Base-by-base conservation (phyloP, 1,284 basidiomycete species). In the Marasmius fiardii region DNA sequence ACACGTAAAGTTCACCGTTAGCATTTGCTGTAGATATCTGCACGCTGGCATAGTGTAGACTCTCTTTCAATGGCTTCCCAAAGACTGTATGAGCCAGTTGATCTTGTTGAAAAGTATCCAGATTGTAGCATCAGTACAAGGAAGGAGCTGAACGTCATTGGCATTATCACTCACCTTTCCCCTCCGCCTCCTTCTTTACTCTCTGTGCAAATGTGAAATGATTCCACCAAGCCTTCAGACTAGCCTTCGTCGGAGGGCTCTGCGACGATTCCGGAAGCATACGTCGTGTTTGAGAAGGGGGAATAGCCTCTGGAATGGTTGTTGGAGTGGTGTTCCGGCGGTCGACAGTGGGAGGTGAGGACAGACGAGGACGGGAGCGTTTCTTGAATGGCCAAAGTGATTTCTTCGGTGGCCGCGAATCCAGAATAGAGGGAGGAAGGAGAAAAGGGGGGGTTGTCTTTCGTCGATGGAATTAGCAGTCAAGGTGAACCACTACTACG, bases 1-100 rank as follows among this genome's bases (percentile, higher is more conserved):
- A 94, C 4, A 93, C 89, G 67, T 92, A 93, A 21, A 93, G 77
- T 60, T 88, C 83, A 8, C 91, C 93, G 60, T 88, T 86, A 14
- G 86, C 78, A 56, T 90, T 90, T 12, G 91, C 88, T n/a, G 95
- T 95, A 18, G 91, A 93, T 69, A 99, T 98, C 67, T 96, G 93
- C 1, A 97, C 95, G 64, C 85, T 90, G 20, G 96, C 95, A 69
- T 90, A 90, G 65, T 83, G 82, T 64, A 98, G 78, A 55, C 90
- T 91, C 66, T 94, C 89, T 59, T 82, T 82, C 61, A 98, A 82
- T 4, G 92, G 87, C 56, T 85, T 89, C 12, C 92, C 92, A 69
- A 99, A 98, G 37, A 98, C 92, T 7, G 79, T 72, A 63, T 80
- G 77, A 53, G 71, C 71, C 37, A 70, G 69, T 18, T 72, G 70